These are phyloP conservation scores for Umbelopsis ramanniana DNA, from an alignment of 192 early-diverging fungal species.

Conservation along the genomic window DNA sequence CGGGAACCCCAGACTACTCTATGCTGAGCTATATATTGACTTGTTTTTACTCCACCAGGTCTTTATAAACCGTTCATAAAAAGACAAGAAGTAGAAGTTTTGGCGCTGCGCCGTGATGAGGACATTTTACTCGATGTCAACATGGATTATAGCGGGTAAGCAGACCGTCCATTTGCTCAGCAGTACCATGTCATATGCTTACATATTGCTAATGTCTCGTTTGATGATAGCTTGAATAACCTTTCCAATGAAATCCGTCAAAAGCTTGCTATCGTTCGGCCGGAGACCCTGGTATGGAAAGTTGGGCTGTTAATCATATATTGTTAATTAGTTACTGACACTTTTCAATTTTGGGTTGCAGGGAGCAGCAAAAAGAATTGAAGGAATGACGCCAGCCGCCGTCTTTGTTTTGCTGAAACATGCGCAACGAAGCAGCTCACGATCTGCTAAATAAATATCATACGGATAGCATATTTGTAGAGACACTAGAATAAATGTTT, in stretches of 20 bases:
- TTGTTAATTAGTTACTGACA: background rate
- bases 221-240: conserved; percentile 47
- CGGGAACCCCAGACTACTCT: background rate
- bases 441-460: background rate
- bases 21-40: too few species aligned
- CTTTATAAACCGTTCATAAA: conserved; percentile 71
- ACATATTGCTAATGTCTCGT: background rate
- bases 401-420: conserved; percentile 71
- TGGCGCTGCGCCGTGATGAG: conserved; percentile 69
- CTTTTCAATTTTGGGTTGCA: conserved; percentile 34
- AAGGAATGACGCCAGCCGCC: conserved; percentile 79
- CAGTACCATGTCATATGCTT: background rate
- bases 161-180: background rate
- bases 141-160: conserved; percentile 66
- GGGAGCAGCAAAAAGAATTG: conserved; percentile 80
- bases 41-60: conserved; percentile 24
- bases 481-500: background rate
- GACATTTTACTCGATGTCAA: conserved; percentile 60
- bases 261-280: conserved; percentile 54
- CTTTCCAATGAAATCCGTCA: conserved; percentile 61
- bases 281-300: conserved; percentile 57
- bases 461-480: background rate
- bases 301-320: background rate
- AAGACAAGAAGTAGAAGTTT: conserved; percentile 65
- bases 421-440: conserved; percentile 43